Conservation (phyloP, 176 grass and related monocot genomes). For the Carex scoparia region DNA sequence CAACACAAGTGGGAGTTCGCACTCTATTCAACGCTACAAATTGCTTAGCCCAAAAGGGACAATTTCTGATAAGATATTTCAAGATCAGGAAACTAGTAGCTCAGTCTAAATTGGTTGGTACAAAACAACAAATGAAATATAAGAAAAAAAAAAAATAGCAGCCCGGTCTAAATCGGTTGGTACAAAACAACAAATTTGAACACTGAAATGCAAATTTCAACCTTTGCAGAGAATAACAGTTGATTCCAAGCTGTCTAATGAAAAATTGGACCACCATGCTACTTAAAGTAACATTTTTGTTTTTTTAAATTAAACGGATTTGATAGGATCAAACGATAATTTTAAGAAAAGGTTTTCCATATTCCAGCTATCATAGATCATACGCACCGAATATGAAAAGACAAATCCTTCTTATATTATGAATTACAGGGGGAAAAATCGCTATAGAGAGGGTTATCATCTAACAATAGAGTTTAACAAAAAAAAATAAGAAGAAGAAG, state of each 20-base stretch:
- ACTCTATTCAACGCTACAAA: neutral
- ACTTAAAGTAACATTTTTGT: neutral
- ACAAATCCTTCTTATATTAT: no score
- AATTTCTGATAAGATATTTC: neutral
- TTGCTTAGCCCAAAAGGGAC: neutral
- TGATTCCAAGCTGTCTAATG: neutral
- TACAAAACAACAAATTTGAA: conserved; percentile 16
- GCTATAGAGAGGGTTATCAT: no score
- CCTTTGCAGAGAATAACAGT: neutral
- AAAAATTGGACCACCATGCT: neutral
- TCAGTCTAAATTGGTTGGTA: conserved; percentile 5
- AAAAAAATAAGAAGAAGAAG: neutral
- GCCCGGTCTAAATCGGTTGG: neutral
- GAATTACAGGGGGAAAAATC: no score
- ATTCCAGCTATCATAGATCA: no score
- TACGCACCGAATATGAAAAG: no score
- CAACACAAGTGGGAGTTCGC: neutral
- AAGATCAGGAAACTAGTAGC: neutral
- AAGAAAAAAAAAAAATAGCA: no score
- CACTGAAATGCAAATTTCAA: neutral
- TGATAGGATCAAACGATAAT: no score
- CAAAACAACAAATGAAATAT: neutral
- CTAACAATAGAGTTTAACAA: neutral
- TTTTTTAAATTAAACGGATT: no score
- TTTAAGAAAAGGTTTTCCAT: no score